These are phyloP conservation scores for Fusarium oligoseptatum DNA, from an alignment of 2,329 filamentous ascomycete species.

Conservation along the genomic window DNA sequence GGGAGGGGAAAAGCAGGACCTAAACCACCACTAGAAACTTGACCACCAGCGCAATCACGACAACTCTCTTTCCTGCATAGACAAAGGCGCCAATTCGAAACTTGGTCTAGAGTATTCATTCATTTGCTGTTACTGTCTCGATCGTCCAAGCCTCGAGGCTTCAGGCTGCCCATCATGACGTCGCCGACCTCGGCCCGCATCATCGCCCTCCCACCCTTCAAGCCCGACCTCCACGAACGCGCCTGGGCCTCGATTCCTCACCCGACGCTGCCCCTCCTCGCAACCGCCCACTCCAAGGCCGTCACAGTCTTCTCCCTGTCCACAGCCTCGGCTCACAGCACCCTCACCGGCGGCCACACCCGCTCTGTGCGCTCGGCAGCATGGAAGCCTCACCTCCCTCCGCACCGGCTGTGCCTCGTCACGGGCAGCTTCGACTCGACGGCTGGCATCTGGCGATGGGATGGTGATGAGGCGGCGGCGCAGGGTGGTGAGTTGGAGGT, in stretches of 20 bases:
- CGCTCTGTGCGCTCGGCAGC: slow-evolving; percentile 87
- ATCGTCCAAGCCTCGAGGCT: neutral
- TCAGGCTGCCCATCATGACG: slow-evolving; percentile 31
- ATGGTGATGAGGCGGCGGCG: slow-evolving; percentile 55
- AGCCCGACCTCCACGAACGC: slow-evolving; percentile 74
- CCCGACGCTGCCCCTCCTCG: slow-evolving; percentile 87
- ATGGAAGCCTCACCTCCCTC: slow-evolving; percentile 83
- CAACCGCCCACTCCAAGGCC: slow-evolving; percentile 88
- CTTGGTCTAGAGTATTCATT: neutral
- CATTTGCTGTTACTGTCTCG: too few relatives aligned
- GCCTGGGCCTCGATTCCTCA: slow-evolving; percentile 91
- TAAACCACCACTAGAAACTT: slow-evolving; percentile 6
- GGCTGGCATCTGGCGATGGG: slow-evolving; percentile 84
- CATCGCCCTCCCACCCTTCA: slow-evolving; percentile 63
- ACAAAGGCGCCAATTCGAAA: neutral
- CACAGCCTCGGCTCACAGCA: slow-evolving; percentile 82
- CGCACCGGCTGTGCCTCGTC: slow-evolving; percentile 80
- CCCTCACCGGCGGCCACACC: slow-evolving; percentile 88
- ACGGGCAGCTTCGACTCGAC: slow-evolving; percentile 96
- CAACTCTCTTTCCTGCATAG: neutral
- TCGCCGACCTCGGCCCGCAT: slow-evolving; percentile 52
- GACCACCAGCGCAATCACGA: slow-evolving; percentile 11
- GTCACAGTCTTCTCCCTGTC: slow-evolving; percentile 91
- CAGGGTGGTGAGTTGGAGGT: slow-evolving; percentile 54
- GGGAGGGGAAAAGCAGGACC: slow-evolving; percentile 31